These are phyloP conservation scores for Laguncularia racemosa DNA, from an alignment of 345 rosid species.

Conservation along the genomic window DNA sequence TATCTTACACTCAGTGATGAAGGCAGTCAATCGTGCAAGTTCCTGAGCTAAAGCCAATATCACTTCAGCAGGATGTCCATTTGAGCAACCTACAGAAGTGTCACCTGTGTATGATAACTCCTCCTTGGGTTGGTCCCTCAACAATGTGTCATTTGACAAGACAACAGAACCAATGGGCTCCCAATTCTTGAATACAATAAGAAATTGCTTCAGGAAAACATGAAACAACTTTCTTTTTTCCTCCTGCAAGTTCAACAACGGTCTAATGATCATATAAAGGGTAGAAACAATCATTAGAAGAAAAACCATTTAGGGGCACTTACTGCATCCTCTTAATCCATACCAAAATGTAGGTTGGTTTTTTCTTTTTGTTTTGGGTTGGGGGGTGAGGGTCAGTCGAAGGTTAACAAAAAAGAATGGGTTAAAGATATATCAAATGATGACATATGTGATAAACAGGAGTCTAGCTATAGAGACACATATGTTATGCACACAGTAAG, in stretches of 20 bases:
- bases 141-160: slow-evolving; percentile 29
- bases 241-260: slow-evolving; percentile 26
- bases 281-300: too few relatives aligned
- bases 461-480: too few relatives aligned
- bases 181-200: slow-evolving; percentile 52
- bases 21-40: slow-evolving; percentile 31
- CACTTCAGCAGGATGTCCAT: slow-evolving; percentile 64
- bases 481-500: too few relatives aligned
- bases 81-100: slow-evolving; percentile 42
- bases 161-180: slow-evolving; percentile 39
- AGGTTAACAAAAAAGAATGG: too few relatives aligned
- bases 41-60: slow-evolving; percentile 44
- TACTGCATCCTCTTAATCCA: too few relatives aligned
- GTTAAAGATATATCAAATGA: too few relatives aligned
- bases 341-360: too few relatives aligned
- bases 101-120: slow-evolving; percentile 18
- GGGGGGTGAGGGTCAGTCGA: too few relatives aligned
- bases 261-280: too few relatives aligned
- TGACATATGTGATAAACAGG: too few relatives aligned
- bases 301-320: too few relatives aligned
- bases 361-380: too few relatives aligned
- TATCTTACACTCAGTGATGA: slow-evolving; percentile 47
- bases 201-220: slow-evolving; percentile 56
- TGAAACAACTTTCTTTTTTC: slow-evolving; percentile 48
- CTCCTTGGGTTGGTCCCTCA: slow-evolving; percentile 23